A percentile compares a stretch with the other conserved stretches of the same genome.
These are phyloP conservation scores for Firmiana major DNA, from an alignment of 345 rosid species.

Conservation along the genomic window DNA sequence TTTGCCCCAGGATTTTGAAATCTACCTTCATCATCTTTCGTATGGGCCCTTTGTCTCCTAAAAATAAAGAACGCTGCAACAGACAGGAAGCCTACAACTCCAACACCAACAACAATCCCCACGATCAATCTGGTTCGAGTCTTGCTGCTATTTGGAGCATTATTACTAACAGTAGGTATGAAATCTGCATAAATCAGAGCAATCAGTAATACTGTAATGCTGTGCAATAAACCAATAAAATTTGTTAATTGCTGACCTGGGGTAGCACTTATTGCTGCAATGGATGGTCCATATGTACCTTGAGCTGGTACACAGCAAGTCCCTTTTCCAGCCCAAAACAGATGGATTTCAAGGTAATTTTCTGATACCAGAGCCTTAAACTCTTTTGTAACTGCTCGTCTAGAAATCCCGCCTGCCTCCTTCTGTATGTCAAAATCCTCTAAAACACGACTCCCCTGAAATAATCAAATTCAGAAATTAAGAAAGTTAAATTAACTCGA, in stretches of 20 bases:
- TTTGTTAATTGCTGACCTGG: slow-evolving; percentile 35
- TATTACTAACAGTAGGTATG: slow-evolving; percentile 54
- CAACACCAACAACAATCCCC: slow-evolving; percentile 55
- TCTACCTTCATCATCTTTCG: slow-evolving; percentile 59
- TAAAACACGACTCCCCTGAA: slow-evolving; percentile 45
- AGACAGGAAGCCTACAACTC: slow-evolving; percentile 30
- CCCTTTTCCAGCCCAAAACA: no score
- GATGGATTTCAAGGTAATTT: slow-evolving; percentile 37
- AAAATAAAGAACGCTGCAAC: slow-evolving; percentile 31
- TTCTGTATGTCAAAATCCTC: slow-evolving; percentile 47
- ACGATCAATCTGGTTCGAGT: slow-evolving; percentile 42
- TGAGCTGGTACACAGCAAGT: slow-evolving; percentile 31
- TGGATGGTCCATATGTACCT: slow-evolving; percentile 37
- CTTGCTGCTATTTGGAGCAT: slow-evolving; percentile 35
- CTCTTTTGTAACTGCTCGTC: slow-evolving; percentile 23
- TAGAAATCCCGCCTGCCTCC: slow-evolving; percentile 31
- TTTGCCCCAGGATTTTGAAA: neutral
- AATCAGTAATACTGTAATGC: slow-evolving; percentile 9
- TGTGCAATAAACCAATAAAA: neutral
- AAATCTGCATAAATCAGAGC: slow-evolving; percentile 47
- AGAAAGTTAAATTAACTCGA: no score
- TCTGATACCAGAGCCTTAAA: slow-evolving; percentile 27
- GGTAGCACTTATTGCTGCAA: slow-evolving; percentile 57
- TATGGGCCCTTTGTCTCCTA: slow-evolving; percentile 30
- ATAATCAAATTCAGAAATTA: neutral